These are phyloP conservation scores for Apiospora hydei DNA, from an alignment of 2,329 filamentous ascomycete genomes.

Conservation along the genomic window DNA sequence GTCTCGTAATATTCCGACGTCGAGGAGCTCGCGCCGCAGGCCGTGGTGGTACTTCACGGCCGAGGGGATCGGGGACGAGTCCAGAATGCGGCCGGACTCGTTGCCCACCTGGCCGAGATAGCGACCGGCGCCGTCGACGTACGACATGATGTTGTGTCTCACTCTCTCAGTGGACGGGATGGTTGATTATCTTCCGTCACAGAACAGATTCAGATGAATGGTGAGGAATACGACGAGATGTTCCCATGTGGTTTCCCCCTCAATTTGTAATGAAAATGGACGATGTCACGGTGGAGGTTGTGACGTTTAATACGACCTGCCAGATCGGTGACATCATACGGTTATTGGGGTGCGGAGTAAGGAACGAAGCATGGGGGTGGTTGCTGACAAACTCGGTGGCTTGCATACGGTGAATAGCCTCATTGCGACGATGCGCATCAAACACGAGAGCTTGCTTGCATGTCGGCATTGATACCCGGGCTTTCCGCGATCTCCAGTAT, in stretches of 20 bases:
- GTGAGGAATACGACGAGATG: background rate
- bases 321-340: background rate
- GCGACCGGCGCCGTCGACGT: conserved; percentile 22
- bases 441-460: background rate
- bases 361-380: background rate
- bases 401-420: conserved; percentile 17
- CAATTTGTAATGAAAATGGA: background rate
- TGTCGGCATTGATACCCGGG: background rate
- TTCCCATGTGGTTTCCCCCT: background rate
- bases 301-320: background rate
- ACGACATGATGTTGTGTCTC: background rate
- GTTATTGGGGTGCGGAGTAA: conserved; percentile 5
- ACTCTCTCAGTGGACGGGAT: background rate
- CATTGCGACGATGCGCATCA: background rate
- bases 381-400: conserved; percentile 14
- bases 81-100: background rate
- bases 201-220: background rate
- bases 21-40: conserved; percentile 27
- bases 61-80: conserved; percentile 23
- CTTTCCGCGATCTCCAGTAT: background rate
- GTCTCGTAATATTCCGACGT: conserved; percentile 29
- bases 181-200: background rate
- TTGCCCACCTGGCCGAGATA: conserved; percentile 23
- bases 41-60: background rate
- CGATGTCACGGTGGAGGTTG: background rate